Evolutionary conservation across 202 grass and related monocot genomes (phyloP).

Genomic region (Setaria viridis): DNA sequence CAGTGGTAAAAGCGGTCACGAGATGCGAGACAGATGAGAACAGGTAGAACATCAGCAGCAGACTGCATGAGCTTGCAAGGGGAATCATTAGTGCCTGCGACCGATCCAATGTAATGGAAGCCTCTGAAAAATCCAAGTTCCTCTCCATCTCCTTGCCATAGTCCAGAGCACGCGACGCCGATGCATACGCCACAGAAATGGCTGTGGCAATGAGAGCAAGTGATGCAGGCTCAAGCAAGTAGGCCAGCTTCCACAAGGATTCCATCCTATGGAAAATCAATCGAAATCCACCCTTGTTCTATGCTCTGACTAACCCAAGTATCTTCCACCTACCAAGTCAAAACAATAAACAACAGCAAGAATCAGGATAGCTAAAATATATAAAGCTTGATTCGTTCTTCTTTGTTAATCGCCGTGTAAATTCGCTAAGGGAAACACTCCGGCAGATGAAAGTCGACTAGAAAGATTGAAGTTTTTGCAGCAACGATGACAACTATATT

Average conservation of each 20-base stretch:
- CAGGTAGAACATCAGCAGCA: constrained; percentile 92
- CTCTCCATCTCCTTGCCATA: constrained; percentile 94
- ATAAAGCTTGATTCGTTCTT: neutral
- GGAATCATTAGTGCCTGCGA: constrained; percentile 93
- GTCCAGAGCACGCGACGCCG: constrained; percentile 76
- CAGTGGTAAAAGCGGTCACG: constrained; percentile 74
- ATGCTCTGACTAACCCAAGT: neutral
- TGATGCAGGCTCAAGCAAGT: constrained; percentile 89
- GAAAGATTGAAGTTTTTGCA: constrained; percentile 1
- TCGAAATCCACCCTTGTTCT: neutral
- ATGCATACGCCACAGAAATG: constrained; percentile 78
- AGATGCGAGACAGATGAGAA: constrained; percentile 94
- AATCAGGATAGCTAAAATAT: neutral
- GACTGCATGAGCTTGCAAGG: constrained; percentile 83
- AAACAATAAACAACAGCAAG: too few relatives aligned
- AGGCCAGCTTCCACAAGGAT: constrained; percentile 77
- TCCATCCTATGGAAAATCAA: constrained; percentile 57
- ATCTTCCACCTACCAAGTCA: constrained; percentile 22
- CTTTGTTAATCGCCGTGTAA: neutral
- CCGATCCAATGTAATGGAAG: constrained; percentile 83
- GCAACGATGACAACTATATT: neutral
- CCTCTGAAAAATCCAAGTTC: constrained; percentile 93
- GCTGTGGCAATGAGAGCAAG: constrained; percentile 76
- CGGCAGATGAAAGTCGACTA: neutral
- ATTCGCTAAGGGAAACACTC: constrained; percentile 6